A percentile compares a stretch with the other conserved stretches of the same genome.
Conservation (phyloP, 2,329 filamentous ascomycete genomes). For the Pleurostoma richardsiae region DNA sequence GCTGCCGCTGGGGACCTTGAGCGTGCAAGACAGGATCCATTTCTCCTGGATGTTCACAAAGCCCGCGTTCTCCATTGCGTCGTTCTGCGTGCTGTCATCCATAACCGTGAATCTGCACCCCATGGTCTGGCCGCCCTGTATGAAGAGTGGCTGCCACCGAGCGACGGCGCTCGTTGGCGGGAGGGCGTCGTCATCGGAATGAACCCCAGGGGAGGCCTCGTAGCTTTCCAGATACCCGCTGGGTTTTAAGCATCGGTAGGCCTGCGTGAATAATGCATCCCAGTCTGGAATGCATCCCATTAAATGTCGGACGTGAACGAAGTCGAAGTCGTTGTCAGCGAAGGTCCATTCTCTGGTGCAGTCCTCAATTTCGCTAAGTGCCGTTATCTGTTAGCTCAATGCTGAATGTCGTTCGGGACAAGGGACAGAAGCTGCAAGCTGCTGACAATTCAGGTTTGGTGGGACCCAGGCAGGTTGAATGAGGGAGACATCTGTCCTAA, state of each 20-base stretch:
- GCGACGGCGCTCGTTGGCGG: constrained; percentile 10
- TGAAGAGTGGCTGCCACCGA: constrained; percentile 18
- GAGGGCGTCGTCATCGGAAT: constrained; percentile 18
- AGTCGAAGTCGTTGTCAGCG: constrained; percentile 43
- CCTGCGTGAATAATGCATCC: constrained; percentile 39
- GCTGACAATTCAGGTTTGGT: constrained; percentile 41
- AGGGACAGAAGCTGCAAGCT: not conserved
- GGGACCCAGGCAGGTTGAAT: constrained; percentile 53
- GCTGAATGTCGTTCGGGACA: not conserved
- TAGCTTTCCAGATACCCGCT: constrained; percentile 33
- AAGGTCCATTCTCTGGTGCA: constrained; percentile 47
- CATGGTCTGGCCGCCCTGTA: constrained; percentile 35
- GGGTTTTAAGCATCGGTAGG: constrained; percentile 44
- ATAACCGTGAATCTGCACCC: constrained; percentile 42
- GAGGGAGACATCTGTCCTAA: constrained; percentile 52
- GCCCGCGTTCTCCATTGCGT: constrained; percentile 47
- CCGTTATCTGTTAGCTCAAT: not conserved
- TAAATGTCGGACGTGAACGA: constrained; percentile 51
- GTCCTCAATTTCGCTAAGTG: constrained; percentile 50
- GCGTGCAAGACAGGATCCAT: not conserved
- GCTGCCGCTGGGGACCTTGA: constrained; percentile 15
- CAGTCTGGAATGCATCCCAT: constrained; percentile 49
- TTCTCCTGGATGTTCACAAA: constrained; percentile 50
- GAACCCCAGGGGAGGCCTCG: constrained; percentile 10
- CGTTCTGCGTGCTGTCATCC: constrained; percentile 45